These are phyloP conservation scores for Raphanus raphanistrum DNA, from an alignment of 345 rosid genomes.

Conservation along the genomic window DNA sequence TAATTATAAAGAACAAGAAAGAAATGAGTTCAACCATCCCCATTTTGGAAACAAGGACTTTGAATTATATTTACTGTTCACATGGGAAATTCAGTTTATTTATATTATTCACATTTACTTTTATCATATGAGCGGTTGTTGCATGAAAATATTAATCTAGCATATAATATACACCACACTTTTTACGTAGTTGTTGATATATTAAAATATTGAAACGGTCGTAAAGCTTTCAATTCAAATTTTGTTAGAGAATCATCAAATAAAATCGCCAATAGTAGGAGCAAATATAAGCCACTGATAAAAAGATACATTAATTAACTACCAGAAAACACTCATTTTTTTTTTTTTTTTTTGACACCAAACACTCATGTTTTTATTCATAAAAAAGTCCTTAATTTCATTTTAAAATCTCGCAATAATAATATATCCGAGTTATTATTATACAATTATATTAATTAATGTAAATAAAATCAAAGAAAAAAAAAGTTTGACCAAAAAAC, in stretches of 20 bases:
- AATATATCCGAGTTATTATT: background rate
- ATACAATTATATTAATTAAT: background rate
- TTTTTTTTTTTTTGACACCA: too few species aligned
- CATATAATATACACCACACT: constrained; percentile 9
- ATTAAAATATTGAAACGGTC: constrained; percentile 32
- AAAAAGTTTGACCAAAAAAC: background rate
- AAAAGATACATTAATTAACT: background rate
- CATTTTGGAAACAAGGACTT: constrained; percentile 4
- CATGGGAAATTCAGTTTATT: background rate
- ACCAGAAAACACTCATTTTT: constrained; percentile 2
- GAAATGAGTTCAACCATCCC: background rate
- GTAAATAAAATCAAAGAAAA: constrained; percentile 5
- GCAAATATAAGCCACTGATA: background rate
- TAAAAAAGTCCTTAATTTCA: background rate
- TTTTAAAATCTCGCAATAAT: background rate
- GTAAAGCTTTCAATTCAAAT: background rate
- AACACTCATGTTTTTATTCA: constrained; percentile 4
- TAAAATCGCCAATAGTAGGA: background rate
- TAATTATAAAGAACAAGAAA: background rate
- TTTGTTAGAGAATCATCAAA: background rate
- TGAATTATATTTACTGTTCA: constrained; percentile 11
- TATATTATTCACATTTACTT: constrained; percentile 17
- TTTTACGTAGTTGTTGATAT: constrained; percentile 18
- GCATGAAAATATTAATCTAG: constrained; percentile 24
- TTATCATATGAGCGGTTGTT: constrained; percentile 29